Conservation (phyloP, 148 eudicot species). For the Amaranthus cruentus region DNA sequence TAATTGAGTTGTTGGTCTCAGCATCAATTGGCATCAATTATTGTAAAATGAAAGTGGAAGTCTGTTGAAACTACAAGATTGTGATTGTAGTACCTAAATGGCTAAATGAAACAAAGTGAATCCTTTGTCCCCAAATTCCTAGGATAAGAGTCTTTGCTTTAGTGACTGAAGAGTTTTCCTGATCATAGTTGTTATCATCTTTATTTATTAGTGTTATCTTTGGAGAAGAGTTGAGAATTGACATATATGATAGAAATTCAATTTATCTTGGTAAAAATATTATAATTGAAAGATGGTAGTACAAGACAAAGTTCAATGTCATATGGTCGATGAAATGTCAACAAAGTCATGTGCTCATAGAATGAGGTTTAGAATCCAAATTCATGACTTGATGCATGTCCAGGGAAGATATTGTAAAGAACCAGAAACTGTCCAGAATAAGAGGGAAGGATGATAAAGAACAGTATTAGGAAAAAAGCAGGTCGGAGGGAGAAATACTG, state of each 20-base stretch:
- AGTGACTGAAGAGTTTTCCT: neutral
- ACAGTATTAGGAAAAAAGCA: no score
- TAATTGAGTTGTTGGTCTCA: neutral
- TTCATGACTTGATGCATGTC: no score
- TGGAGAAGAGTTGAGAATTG: neutral
- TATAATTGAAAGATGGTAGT: neutral
- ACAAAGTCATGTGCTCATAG: neutral
- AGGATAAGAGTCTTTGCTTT: neutral
- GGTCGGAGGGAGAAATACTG: no score
- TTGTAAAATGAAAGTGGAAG: neutral
- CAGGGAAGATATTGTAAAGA: no score
- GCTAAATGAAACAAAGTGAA: neutral
- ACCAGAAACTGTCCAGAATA: no score
- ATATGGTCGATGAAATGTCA: neutral
- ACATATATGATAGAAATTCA: no score
- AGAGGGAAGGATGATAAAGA: no score
- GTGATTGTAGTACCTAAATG: neutral
- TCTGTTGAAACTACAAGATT: neutral
- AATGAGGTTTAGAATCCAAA: neutral
- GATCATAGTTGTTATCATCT: neutral
- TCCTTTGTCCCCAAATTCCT: neutral
- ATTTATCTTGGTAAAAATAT: neutral
- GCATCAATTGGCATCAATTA: neutral
- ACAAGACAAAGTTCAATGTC: neutral
- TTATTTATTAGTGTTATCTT: neutral